These are phyloP conservation scores for Theileria annulata DNA, from an alignment of 169 alveolate genomes.

Conservation along the genomic window DNA sequence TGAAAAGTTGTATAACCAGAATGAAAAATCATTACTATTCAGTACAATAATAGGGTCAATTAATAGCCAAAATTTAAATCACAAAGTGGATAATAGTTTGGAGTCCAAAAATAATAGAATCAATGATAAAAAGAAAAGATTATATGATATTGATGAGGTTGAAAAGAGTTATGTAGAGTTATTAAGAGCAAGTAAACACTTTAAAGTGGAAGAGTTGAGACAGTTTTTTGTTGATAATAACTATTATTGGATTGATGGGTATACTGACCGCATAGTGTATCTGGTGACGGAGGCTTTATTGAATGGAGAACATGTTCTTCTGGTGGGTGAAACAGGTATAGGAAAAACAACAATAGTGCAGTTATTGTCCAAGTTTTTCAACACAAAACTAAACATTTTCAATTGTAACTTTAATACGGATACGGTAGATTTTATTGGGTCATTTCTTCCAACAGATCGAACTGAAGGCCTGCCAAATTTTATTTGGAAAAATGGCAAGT, in stretches of 20 bases:
- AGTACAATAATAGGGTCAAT: conserved; percentile 18
- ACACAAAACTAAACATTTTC: conserved; percentile 74
- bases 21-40: conserved; percentile 67
- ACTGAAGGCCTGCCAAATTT: conserved; percentile 65
- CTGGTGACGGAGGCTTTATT: conserved; percentile 89
- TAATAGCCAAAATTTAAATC: conserved; percentile 10
- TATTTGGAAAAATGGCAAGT: conserved; percentile 99
- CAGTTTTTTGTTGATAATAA: conserved; percentile 37
- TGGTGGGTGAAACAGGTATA: conserved; percentile 99
- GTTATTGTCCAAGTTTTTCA: conserved; percentile 81
- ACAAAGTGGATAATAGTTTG: background rate
- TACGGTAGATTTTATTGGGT: conserved; percentile 94
- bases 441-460: conserved; percentile 83
- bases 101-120: conserved; percentile 12
- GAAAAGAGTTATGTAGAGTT: conserved; percentile 10
- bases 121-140: conserved; percentile 1
- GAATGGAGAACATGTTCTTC: conserved; percentile 94
- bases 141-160: background rate
- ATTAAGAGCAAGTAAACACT: background rate
- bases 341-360: conserved; percentile 98
- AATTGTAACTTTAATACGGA: conserved; percentile 98
- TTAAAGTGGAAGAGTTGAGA: conserved; percentile 1
- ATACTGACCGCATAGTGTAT: conserved; percentile 82
- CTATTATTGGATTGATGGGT: conserved; percentile 68
- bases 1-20: conserved; percentile 89